Evolutionary conservation across 2,329 filamentous ascomycete genomes (phyloP).

Genomic region (Elsinoe fawcettii): DNA sequence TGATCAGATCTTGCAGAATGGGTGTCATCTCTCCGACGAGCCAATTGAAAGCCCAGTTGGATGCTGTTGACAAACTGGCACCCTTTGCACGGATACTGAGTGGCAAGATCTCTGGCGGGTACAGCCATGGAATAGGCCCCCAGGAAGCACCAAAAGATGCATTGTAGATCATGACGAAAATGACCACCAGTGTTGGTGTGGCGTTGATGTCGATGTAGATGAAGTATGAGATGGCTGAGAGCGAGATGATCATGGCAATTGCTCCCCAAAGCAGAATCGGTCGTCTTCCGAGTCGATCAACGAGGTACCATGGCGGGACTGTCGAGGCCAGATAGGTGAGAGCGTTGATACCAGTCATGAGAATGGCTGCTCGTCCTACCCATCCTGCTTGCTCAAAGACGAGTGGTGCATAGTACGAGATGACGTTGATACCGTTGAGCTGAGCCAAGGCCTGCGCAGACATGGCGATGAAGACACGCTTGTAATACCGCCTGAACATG

Average conservation of each 20-base stretch:
- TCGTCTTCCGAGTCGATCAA: conserved; percentile 80
- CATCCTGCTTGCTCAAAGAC: conserved; percentile 91
- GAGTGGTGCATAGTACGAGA: conserved; percentile 89
- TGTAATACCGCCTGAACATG: conserved; percentile 85
- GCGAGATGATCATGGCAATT: conserved; percentile 73
- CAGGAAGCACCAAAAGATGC: conserved; percentile 87
- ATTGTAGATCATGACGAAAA: conserved; percentile 95
- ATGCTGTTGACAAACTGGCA: conserved; percentile 76
- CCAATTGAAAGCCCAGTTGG: conserved; percentile 35
- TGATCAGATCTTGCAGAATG: conserved; percentile 81
- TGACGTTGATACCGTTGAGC: conserved; percentile 95
- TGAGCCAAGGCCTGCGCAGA: conserved; percentile 88
- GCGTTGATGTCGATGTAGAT: conserved; percentile 57
- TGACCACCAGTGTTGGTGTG: conserved; percentile 74
- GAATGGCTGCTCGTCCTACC: conserved; percentile 74
- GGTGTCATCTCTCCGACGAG: conserved; percentile 37
- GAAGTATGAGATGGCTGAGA: conserved; percentile 85
- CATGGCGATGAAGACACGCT: conserved; percentile 93
- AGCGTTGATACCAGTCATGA: conserved; percentile 92
- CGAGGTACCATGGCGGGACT: conserved; percentile 89
- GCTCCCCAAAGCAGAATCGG: conserved; percentile 81
- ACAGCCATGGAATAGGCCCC: conserved; percentile 94
- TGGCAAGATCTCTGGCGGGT: conserved; percentile 89
- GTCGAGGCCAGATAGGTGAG: conserved; percentile 84
- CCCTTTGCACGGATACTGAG: conserved; percentile 93